Percentiles rank a stretch among this genome's conserved stretches.
phyloP scores from a whole-genome alignment of 208 protist species.

The Leptomonas seymouri region DNA sequence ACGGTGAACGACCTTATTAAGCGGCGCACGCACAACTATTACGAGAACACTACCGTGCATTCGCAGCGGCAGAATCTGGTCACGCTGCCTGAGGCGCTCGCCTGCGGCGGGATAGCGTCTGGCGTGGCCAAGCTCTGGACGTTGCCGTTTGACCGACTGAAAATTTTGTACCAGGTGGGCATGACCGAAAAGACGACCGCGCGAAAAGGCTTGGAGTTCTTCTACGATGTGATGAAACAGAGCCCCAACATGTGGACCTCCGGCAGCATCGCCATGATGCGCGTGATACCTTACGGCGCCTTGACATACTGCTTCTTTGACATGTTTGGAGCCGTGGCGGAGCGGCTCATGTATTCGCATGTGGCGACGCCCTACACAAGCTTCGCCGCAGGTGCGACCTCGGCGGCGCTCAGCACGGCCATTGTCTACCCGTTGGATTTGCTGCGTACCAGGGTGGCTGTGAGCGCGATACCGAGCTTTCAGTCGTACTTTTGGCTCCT shows the following conservation, averaged over 20 bases:
- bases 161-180: slow-evolving; percentile 94
- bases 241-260: slow-evolving; percentile 88
- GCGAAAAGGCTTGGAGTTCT: slow-evolving; percentile 35
- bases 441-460: slow-evolving; percentile 79
- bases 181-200: slow-evolving; percentile 41
- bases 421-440: slow-evolving; percentile 94
- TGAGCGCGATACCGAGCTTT: slow-evolving; percentile 49
- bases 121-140: slow-evolving; percentile 90
- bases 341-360: slow-evolving; percentile 75
- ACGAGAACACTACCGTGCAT: slow-evolving; percentile 56
- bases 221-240: slow-evolving; percentile 55
- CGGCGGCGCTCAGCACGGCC: slow-evolving; percentile 82
- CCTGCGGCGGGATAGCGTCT: slow-evolving; percentile 92
- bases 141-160: slow-evolving; percentile 92
- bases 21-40: slow-evolving; percentile 67
- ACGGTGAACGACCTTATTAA: slow-evolving; percentile 93
- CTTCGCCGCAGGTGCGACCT: slow-evolving; percentile 81
- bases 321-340: slow-evolving; percentile 79
- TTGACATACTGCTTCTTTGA: slow-evolving; percentile 94
- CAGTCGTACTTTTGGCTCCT: slow-evolving; percentile 84
- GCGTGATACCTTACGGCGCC: slow-evolving; percentile 93
- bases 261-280: slow-evolving; percentile 91
- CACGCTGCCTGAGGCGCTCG: slow-evolving; percentile 72
- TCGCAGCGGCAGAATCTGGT: slow-evolving; percentile 51
- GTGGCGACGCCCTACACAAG: slow-evolving; percentile 70